These are phyloP conservation scores for Rutstroemia sydowiana DNA, from an alignment of 2,329 filamentous ascomycete species.

Conservation along the genomic window DNA sequence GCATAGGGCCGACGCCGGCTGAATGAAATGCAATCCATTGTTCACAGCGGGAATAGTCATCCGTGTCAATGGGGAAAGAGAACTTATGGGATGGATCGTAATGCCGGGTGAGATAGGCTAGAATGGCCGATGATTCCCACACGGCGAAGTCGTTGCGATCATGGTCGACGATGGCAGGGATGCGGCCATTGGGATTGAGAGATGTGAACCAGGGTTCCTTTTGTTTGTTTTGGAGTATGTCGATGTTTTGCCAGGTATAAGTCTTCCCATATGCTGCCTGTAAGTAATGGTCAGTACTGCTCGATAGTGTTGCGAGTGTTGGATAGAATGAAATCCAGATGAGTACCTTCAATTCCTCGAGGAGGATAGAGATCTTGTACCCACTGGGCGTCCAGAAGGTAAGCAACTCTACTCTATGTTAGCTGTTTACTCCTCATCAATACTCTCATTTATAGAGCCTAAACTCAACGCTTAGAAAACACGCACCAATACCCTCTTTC, in stretches of 20 bases:
- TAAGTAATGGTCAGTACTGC: no score
- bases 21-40: no score
- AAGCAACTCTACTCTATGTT: no score
- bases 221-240: conserved; percentile 69
- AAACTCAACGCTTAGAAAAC: no score
- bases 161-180: conserved; percentile 75
- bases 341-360: conserved; percentile 78
- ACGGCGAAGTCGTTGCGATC: conserved; percentile 68
- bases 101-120: conserved; percentile 74
- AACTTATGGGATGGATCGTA: conserved; percentile 81
- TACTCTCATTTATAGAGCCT: no score
- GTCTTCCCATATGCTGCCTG: no score
- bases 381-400: conserved; percentile 81
- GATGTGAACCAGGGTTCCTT: conserved; percentile 83
- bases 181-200: conserved; percentile 90
- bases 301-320: no score
- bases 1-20: no score
- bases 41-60: no score
- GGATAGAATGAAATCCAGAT: no score
- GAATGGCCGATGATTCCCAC: conserved; percentile 78
- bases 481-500: no score
- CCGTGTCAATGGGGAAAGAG: conserved; percentile 63
- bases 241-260: conserved; percentile 69
- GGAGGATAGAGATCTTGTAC: conserved; percentile 78
- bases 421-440: no score